These are phyloP conservation scores for Talaromyces trachyspermus DNA, from an alignment of 495 filamentous ascomycete species.

Conservation along the genomic window DNA sequence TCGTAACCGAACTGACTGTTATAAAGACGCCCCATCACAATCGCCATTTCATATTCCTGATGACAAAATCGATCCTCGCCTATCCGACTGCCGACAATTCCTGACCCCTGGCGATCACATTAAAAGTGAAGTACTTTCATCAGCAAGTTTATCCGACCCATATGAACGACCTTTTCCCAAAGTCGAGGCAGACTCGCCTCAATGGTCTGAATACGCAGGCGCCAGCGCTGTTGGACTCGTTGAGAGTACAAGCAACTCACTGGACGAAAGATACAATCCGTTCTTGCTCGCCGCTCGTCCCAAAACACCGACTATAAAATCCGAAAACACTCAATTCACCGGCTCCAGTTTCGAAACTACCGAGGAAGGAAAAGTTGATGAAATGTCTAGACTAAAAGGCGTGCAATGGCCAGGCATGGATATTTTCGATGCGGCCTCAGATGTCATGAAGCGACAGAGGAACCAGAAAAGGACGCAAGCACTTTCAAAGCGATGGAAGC, in stretches of 20 bases:
- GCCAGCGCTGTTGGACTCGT: too few species aligned
- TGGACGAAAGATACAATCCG: not conserved
- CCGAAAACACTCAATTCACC: slow-evolving; percentile 1
- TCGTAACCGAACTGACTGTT: not conserved
- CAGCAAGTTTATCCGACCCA: not conserved
- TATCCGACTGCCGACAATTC: slow-evolving; percentile 12
- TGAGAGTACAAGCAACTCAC: too few species aligned
- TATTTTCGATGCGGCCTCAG: slow-evolving; percentile 76
- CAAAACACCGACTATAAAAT: not conserved
- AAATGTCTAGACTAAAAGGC: slow-evolving; percentile 58
- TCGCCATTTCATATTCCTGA: not conserved
- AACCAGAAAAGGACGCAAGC: slow-evolving; percentile 80
- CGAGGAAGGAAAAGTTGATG: slow-evolving; percentile 29
- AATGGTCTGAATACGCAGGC: too few species aligned
- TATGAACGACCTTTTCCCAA: not conserved
- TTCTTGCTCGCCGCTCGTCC: not conserved
- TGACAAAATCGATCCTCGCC: slow-evolving; percentile 27
- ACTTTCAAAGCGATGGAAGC: slow-evolving; percentile 63
- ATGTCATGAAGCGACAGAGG: slow-evolving; percentile 66
- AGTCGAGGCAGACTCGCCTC: not conserved
- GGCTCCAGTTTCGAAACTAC: not conserved
- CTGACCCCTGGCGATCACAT: slow-evolving; percentile 8
- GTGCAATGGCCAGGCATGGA: slow-evolving; percentile 78
- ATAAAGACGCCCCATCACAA: not conserved
- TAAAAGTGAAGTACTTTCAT: not conserved